Evolutionary conservation across 345 rosid genomes (phyloP).

Genomic region (Eucalyptus polybractea): DNA sequence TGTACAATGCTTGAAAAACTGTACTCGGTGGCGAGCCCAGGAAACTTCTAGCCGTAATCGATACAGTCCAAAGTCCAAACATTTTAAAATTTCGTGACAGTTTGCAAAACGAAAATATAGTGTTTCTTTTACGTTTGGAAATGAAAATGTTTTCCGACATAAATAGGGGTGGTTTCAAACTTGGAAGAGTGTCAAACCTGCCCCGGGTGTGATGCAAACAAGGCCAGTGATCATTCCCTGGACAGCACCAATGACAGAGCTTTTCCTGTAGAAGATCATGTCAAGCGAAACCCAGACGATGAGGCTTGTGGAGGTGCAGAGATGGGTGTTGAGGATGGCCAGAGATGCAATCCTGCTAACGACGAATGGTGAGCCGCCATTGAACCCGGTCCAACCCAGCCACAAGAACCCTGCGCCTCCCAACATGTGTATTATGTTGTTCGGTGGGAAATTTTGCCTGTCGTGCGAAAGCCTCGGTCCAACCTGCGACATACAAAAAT

Average conservation of each 20-base stretch:
- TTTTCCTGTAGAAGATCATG: slow-evolving; percentile 39
- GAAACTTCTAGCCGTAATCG: neutral
- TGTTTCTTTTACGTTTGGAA: neutral
- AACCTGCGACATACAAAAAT: slow-evolving; percentile 7
- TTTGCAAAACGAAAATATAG: neutral
- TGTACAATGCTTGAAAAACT: neutral
- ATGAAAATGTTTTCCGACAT: neutral
- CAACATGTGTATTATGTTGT: slow-evolving; percentile 52
- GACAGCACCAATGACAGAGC: slow-evolving; percentile 51
- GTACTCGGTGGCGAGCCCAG: neutral
- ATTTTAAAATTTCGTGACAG: neutral
- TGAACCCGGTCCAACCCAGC: slow-evolving; percentile 69
- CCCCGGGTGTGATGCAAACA: slow-evolving; percentile 59
- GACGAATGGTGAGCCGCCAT: slow-evolving; percentile 43
- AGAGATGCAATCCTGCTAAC: slow-evolving; percentile 18
- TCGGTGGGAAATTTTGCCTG: slow-evolving; percentile 53
- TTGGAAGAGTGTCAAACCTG: slow-evolving; percentile 10
- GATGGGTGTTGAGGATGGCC: slow-evolving; percentile 40
- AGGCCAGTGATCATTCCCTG: slow-evolving; percentile 68
- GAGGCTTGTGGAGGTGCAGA: slow-evolving; percentile 50
- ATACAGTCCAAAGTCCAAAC: neutral
- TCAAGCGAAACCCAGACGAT: slow-evolving; percentile 44
- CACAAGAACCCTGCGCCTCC: slow-evolving; percentile 59
- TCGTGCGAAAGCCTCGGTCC: slow-evolving; percentile 48
- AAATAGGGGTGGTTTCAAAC: neutral